Percentiles rank a stretch among this genome's conserved stretches.
These are phyloP conservation scores for Pseudopithomyces chartarum DNA, from an alignment of 2,329 filamentous ascomycete species.

Conservation along the genomic window DNA sequence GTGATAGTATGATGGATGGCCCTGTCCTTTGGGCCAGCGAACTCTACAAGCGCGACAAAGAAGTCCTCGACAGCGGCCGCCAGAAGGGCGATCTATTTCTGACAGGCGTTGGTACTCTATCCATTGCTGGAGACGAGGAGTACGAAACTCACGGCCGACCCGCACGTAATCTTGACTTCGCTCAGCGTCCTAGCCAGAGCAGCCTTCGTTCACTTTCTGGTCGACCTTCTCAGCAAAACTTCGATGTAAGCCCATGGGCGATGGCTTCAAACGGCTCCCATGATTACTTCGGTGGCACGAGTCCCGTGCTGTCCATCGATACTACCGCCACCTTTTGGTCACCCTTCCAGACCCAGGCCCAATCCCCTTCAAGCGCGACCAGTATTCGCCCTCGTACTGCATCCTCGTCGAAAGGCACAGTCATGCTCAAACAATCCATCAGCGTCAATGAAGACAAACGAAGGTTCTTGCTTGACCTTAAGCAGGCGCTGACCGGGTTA, in stretches of 20 bases:
- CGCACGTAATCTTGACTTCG: conserved; percentile 50
- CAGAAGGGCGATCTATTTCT: conserved; percentile 56
- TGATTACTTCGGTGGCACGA: conserved; percentile 71
- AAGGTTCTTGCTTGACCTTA: conserved; percentile 76
- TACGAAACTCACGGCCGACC: conserved; percentile 46
- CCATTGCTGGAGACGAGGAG: conserved; percentile 54
- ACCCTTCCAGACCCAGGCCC: conserved; percentile 72
- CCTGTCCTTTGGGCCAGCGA: conserved; percentile 93
- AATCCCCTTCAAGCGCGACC: conserved; percentile 66
- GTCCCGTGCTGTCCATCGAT: conserved; percentile 73
- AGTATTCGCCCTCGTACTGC: conserved; percentile 68
- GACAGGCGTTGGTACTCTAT: conserved; percentile 54
- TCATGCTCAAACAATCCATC: conserved; percentile 62
- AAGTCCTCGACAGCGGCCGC: conserved; percentile 58
- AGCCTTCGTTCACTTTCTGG: conserved; percentile 64
- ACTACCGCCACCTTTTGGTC: conserved; percentile 87
- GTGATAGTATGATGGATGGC: conserved; percentile 80
- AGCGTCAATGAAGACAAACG: conserved; percentile 71
- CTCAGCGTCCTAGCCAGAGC: conserved; percentile 58
- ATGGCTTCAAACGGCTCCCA: conserved; percentile 70
- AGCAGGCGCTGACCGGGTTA: conserved; percentile 80
- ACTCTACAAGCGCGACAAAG: conserved; percentile 79
- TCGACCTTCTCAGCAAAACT: conserved; percentile 72
- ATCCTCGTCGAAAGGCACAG: conserved; percentile 70
- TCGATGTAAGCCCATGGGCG: conserved; percentile 71